These are phyloP conservation scores for Neurospora hispaniola DNA, from an alignment of 495 filamentous ascomycete genomes.

Conservation along the genomic window DNA sequence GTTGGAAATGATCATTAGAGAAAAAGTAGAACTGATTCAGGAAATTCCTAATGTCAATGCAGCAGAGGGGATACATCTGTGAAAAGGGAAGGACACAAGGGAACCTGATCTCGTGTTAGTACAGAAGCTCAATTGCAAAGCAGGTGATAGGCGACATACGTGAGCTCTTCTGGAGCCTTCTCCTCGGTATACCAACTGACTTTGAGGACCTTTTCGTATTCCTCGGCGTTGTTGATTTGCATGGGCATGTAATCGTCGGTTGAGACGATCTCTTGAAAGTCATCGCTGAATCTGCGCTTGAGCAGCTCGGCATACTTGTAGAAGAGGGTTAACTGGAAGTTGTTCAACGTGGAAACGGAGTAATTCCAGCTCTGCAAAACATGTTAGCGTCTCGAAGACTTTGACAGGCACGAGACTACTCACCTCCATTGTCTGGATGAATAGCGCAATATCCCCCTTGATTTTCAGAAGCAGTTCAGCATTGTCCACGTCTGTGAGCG, in stretches of 20 bases:
- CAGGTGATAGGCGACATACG: conserved; percentile 38
- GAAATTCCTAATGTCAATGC: conserved; percentile 94
- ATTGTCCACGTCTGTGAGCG: conserved; percentile 65
- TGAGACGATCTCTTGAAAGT: conserved; percentile 93
- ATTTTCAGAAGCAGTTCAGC: conserved; percentile 81
- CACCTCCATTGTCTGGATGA: conserved; percentile 95
- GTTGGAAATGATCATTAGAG: conserved; percentile 85
- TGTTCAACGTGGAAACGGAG: conserved; percentile 66
- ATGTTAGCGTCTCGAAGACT: conserved; percentile 6
- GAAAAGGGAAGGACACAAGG: conserved; percentile 92
- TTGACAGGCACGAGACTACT: conserved; percentile 12
- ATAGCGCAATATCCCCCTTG: conserved; percentile 82
- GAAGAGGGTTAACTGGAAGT: conserved; percentile 76
- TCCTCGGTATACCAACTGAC: conserved; percentile 90
- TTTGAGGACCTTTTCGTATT: conserved; percentile 89
- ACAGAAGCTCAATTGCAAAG: not conserved
- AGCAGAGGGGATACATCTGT: conserved; percentile 97
- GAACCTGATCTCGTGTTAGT: conserved; percentile 43
- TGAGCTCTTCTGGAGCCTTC: conserved; percentile 60
- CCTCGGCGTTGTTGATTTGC: conserved; percentile 78
- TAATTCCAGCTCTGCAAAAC: conserved; percentile 69
- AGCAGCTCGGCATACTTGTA: conserved; percentile 88
- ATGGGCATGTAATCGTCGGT: conserved; percentile 99
- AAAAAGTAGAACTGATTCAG: conserved; percentile 95
- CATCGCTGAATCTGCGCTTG: conserved; percentile 78